Evolutionary conservation across 2,329 filamentous ascomycete species (phyloP).

Genomic region (Beauveria brongniartii): DNA sequence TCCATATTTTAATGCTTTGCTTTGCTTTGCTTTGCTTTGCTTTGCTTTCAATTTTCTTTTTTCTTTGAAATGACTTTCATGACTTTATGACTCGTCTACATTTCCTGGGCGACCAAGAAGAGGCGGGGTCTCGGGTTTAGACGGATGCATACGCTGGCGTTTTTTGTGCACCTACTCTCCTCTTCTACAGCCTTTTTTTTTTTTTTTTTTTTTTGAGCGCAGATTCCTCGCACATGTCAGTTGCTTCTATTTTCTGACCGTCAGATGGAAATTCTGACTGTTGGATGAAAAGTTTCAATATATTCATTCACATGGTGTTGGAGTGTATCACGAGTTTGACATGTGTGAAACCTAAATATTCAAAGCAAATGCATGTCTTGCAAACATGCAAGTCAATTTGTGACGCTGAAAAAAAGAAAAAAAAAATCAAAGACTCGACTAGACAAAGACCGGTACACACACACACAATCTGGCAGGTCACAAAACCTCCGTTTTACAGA

Average conservation of each 20-base stretch:
- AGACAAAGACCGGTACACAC: background rate
- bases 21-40: too few species aligned
- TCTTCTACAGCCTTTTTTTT: background rate
- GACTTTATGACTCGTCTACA: background rate
- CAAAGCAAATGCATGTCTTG: background rate
- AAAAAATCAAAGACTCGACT: background rate
- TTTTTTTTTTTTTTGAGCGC: background rate
- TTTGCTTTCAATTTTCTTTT: background rate
- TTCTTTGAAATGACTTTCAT: background rate
- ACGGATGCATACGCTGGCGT: conserved; percentile 1
- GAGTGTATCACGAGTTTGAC: background rate
- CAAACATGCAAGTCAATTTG: background rate
- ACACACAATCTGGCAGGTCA: background rate
- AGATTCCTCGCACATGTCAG: too few species aligned
- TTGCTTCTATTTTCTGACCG: background rate
- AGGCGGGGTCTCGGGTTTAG: conserved; percentile 1
- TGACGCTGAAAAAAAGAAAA: background rate
- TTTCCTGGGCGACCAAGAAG: background rate
- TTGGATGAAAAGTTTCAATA: background rate
- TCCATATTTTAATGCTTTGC: background rate
- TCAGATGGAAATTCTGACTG: background rate
- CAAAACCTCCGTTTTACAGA: background rate
- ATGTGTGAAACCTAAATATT: background rate
- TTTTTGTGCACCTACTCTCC: background rate
- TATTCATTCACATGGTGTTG: background rate